Percentiles rank a stretch among this genome's conserved stretches.
Evolutionary conservation across 2,329 filamentous ascomycete species (phyloP).

Genomic region (Diaporthe helianthi): DNA sequence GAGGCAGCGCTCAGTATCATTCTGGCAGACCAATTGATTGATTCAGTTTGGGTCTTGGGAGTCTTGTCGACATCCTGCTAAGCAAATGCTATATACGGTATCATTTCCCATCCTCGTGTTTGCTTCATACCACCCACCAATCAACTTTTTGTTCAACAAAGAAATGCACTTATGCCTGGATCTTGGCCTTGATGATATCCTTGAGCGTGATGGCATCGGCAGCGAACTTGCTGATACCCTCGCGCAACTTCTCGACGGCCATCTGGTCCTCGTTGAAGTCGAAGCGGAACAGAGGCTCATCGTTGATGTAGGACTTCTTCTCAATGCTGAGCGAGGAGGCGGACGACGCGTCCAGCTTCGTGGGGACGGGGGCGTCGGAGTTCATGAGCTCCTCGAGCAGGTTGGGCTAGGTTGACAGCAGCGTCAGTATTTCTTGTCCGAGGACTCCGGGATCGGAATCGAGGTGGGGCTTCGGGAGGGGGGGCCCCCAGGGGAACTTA

Average conservation of each 20-base stretch:
- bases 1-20: not conserved
- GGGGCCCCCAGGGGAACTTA: conserved; percentile 53
- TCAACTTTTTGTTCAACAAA: not conserved
- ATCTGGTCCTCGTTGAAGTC: conserved; percentile 99
- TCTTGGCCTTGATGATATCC: conserved; percentile 88
- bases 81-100: conserved; percentile 29
- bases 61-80: not conserved
- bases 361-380: conserved; percentile 79
- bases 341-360: conserved; percentile 83
- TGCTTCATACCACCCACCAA: conserved; percentile 3
- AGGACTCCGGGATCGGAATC: not conserved
- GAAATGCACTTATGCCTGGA: conserved; percentile 53
- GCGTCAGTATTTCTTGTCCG: not conserved
- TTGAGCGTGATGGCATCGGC: conserved; percentile 95
- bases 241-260: conserved; percentile 98
- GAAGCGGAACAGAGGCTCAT: conserved; percentile 94
- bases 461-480: not conserved
- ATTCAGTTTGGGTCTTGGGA: not conserved
- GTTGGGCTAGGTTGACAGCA: conserved; percentile 66
- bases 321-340: conserved; percentile 76
- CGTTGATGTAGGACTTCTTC: conserved; percentile 89
- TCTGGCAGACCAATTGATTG: conserved; percentile 4
- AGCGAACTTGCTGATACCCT: conserved; percentile 99
- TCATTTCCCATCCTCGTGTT: conserved; percentile 23
- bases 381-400: conserved; percentile 94